phyloP scores from a whole-genome alignment of 1,284 basidiomycete species.

The Neonothopanus nambi region DNA sequence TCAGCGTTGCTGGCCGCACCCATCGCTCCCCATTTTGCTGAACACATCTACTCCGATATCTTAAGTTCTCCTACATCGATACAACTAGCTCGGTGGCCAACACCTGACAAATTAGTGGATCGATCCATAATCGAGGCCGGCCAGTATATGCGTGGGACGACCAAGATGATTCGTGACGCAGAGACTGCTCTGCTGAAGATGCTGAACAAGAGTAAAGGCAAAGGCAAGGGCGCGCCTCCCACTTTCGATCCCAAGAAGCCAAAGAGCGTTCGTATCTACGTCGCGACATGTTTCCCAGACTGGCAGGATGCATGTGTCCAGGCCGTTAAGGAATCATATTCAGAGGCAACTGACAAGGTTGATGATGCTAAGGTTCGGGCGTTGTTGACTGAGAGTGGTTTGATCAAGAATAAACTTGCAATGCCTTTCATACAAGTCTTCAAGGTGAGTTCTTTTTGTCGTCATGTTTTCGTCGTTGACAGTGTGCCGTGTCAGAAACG shows the following conservation, averaged over 20 bases:
- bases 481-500: slow-evolving; percentile 68
- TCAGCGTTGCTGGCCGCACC: slow-evolving; percentile 84
- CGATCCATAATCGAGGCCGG: slow-evolving; percentile 69
- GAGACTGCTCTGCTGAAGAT: slow-evolving; percentile 82
- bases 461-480: neutral
- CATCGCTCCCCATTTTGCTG: slow-evolving; percentile 93
- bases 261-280: slow-evolving; percentile 86
- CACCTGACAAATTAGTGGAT: slow-evolving; percentile 57
- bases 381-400: slow-evolving; percentile 68
- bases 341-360: slow-evolving; percentile 60
- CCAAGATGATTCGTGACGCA: slow-evolving; percentile 90
- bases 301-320: slow-evolving; percentile 91
- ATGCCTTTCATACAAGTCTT: slow-evolving; percentile 95
- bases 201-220: slow-evolving; percentile 63
- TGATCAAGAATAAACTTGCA: slow-evolving; percentile 93
- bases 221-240: slow-evolving; percentile 38
- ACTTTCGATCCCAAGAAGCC: slow-evolving; percentile 82
- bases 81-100: slow-evolving; percentile 83
- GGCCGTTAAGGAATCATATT: slow-evolving; percentile 73
- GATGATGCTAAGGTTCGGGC: slow-evolving; percentile 85
- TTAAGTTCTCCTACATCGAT: slow-evolving; percentile 78
- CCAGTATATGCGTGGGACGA: slow-evolving; percentile 81
- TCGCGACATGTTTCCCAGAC: slow-evolving; percentile 88
- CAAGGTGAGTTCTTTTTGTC: slow-evolving; percentile 60
- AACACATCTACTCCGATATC: slow-evolving; percentile 85